Evolutionary conservation across 306 rosid species (phyloP).

Genomic region (Prosopis cineraria): DNA sequence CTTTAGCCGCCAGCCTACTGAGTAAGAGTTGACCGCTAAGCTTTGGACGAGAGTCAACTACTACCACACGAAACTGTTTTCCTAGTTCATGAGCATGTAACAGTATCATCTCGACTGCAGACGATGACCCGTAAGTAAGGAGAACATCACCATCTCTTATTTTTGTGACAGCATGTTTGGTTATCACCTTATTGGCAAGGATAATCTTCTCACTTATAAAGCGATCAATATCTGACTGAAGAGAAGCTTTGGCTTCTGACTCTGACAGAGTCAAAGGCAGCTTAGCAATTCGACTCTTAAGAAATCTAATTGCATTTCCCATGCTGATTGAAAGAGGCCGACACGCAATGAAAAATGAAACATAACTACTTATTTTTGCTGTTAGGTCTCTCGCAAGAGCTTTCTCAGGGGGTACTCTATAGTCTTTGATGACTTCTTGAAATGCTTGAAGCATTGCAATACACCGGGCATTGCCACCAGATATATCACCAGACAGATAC

Average conservation of each 20-base stretch:
- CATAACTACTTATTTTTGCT: slow-evolving; percentile 55
- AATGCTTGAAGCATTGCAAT: slow-evolving; percentile 65
- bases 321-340: slow-evolving; percentile 70
- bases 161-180: slow-evolving; percentile 62
- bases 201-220: slow-evolving; percentile 59
- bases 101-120: slow-evolving; percentile 55
- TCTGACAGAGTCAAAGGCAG: slow-evolving; percentile 56
- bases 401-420: slow-evolving; percentile 54
- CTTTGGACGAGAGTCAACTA: slow-evolving; percentile 67
- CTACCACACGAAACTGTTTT: slow-evolving; percentile 56
- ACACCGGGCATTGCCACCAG: slow-evolving; percentile 66
- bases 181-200: slow-evolving; percentile 62
- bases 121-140: slow-evolving; percentile 56
- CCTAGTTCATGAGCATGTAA: slow-evolving; percentile 62
- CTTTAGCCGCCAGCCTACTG: slow-evolving; percentile 58
- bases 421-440: slow-evolving; percentile 64
- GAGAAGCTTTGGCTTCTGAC: slow-evolving; percentile 57
- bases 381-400: slow-evolving; percentile 55
- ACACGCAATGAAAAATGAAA: slow-evolving; percentile 60
- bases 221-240: slow-evolving; percentile 53
- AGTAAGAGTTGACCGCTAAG: slow-evolving; percentile 56
- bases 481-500: slow-evolving; percentile 52
- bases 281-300: slow-evolving; percentile 58
- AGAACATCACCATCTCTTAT: slow-evolving; percentile 69
- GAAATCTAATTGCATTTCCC: slow-evolving; percentile 70